Evolutionary conservation across 495 filamentous ascomycete genomes (phyloP), one percentile per base, ranked within the genome.

Genomic region (Neurospora sp.): DNA sequence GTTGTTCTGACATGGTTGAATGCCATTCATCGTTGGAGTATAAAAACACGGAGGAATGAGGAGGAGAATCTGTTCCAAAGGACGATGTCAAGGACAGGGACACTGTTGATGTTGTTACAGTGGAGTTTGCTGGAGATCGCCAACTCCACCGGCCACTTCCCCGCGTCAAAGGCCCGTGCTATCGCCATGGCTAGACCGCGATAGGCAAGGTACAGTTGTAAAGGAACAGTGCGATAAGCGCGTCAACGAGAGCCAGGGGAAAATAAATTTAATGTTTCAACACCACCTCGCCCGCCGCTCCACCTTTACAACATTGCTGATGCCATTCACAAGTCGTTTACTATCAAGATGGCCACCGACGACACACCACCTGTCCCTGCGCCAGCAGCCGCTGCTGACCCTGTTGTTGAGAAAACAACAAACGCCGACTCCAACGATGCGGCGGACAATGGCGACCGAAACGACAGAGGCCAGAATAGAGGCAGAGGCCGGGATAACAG

Each of bases 341-440:
- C 31, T 71, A 8, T 31, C 71, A 76, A 75, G 0, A 79, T 79
- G 77, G 77, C 76, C 38, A 40, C 69, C 73, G 46, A 77, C 74
- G 74, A 79, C n/a, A 73, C n/a, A n/a, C 39, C 76, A 40, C n/a
- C 70, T 38, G 71, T 20, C 37, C 37, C 73, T 9, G 44, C 62
- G 71, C 37, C 37, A 54, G 23, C 66, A n/a, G 41, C 76, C 31
- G 37, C 39, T 66, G 14, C 66, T 41, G 27, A 35, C 39, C 20
- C 66, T 14, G 38, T 54, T 5, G 14, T 70, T 7, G 5, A 27
- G 11, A 31, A 31, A 31, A 27, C 49, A 5, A 62, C 72, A 14
- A 72, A 44, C 12, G 10, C 27, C 27, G 70, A 70, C 0, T 16
- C 66, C 31, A 70, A 42, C 16, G n/a, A 71, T n/a, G 11, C 39